These are phyloP conservation scores for Termitomyces eurrhizus DNA, from an alignment of 768 basidiomycete species.

Conservation along the genomic window DNA sequence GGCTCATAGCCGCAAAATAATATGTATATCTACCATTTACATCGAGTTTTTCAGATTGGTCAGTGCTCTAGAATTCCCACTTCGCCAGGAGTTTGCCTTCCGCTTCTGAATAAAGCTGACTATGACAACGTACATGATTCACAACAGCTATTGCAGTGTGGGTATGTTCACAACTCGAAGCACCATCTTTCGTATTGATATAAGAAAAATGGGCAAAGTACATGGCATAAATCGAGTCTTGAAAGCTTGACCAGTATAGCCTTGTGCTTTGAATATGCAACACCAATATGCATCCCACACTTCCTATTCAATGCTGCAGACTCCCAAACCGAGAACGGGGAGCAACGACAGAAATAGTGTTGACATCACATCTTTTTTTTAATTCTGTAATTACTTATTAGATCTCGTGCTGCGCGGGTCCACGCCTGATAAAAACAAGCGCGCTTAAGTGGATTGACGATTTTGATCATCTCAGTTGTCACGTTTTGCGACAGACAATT, in stretches of 20 bases:
- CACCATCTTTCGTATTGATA: neutral
- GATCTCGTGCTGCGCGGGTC: neutral
- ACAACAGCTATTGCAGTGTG: neutral
- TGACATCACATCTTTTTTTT: neutral
- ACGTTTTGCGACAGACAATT: constrained; percentile 16
- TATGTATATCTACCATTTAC: neutral
- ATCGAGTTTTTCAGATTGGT: neutral
- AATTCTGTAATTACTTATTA: neutral
- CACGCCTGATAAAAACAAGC: neutral
- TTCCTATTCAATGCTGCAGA: neutral
- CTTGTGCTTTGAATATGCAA: neutral
- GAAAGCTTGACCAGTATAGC: neutral
- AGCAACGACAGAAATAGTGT: neutral
- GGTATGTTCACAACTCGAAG: neutral
- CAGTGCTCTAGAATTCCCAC: neutral
- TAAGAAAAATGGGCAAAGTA: neutral
- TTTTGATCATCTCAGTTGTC: constrained; percentile 18
- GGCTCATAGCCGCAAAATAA: neutral
- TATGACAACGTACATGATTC: neutral
- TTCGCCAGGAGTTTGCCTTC: neutral
- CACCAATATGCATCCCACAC: neutral
- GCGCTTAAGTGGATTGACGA: neutral
- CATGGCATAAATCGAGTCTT: neutral
- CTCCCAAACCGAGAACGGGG: neutral
- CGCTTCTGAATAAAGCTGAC: neutral